phyloP scores from a whole-genome alignment of 1,284 basidiomycete species.

The Rhodotorula sp. region DNA sequence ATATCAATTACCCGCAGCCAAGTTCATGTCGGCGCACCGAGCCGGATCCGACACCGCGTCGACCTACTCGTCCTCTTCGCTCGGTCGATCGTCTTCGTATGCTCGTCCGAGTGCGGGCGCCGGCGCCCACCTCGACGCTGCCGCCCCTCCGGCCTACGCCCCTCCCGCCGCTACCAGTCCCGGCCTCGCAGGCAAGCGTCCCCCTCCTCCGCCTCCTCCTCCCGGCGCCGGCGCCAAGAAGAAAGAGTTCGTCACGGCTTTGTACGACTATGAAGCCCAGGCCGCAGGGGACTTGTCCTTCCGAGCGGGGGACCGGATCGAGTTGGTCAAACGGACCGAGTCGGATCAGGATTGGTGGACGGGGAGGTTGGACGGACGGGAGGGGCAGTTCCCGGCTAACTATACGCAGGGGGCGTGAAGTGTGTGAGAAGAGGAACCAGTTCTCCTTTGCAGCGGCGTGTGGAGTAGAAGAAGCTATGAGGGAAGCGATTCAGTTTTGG shows the following conservation, averaged over 20 bases:
- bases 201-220: slow-evolving; percentile 78
- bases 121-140: slow-evolving; percentile 45
- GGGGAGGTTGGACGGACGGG: slow-evolving; percentile 71
- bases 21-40: slow-evolving; percentile 47
- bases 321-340: slow-evolving; percentile 79
- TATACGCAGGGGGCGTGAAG: slow-evolving; percentile 17
- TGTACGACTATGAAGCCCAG: slow-evolving; percentile 92
- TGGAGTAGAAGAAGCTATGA: too few species aligned
- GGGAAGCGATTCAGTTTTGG: too few species aligned
- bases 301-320: slow-evolving; percentile 86
- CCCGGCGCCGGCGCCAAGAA: slow-evolving; percentile 49
- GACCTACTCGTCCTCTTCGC: slow-evolving; percentile 16
- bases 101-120: not conserved
- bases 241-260: slow-evolving; percentile 75
- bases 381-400: slow-evolving; percentile 91
- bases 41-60: slow-evolving; percentile 39
- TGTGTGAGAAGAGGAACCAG: too few species aligned
- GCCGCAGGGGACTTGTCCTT: slow-evolving; percentile 93
- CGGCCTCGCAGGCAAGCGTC: slow-evolving; percentile 63
- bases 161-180: slow-evolving; percentile 45
- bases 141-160: slow-evolving; percentile 48
- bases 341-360: slow-evolving; percentile 99
- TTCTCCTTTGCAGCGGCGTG: not conserved
- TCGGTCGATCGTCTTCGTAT: slow-evolving; percentile 36
- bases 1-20: slow-evolving; percentile 39